Percentiles rank a stretch among this genome's conserved stretches.
Conservation (phyloP, 345 rosid species). For the Microthlaspi erraticum region DNA sequence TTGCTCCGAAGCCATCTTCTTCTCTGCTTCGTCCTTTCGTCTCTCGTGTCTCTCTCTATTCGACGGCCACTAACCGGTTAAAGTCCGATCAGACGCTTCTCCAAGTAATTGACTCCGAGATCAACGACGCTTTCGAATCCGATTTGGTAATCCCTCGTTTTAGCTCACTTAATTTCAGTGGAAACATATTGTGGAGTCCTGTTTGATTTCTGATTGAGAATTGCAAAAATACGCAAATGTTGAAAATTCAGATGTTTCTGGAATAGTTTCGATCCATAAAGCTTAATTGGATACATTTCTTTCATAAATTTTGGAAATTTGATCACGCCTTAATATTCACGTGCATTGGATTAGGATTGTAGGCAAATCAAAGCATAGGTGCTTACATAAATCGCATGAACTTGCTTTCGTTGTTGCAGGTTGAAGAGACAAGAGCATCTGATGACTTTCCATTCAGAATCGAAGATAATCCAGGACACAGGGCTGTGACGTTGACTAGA, state of each 20-base stretch:
- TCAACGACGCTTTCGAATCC: conserved; percentile 57
- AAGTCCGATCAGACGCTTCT: conserved; percentile 62
- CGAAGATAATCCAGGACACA: conserved; percentile 70
- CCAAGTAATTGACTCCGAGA: conserved; percentile 66
- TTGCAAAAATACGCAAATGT: background rate
- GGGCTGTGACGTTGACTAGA: conserved; percentile 63
- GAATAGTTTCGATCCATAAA: background rate
- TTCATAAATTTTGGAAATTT: background rate
- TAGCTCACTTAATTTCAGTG: background rate
- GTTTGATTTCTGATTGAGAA: conserved; percentile 15
- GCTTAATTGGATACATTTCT: background rate
- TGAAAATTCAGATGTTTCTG: background rate
- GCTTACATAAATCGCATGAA: background rate
- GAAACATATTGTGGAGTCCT: background rate
- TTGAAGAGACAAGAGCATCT: conserved; percentile 51
- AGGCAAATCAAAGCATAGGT: background rate
- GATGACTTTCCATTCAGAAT: conserved; percentile 70
- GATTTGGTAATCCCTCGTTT: conserved; percentile 47
- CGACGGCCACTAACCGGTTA: conserved; percentile 48
- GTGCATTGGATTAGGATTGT: background rate
- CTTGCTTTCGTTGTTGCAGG: conserved; percentile 39
- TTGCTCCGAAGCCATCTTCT: conserved; percentile 30
- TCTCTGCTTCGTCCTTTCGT: conserved; percentile 38
- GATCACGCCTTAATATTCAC: background rate
- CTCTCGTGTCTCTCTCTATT: conserved; percentile 39